Percentiles rank a stretch among this genome's conserved stretches.
These are phyloP conservation scores for Cercospora beticola DNA, from an alignment of 2,329 filamentous ascomycete species.

Conservation along the genomic window DNA sequence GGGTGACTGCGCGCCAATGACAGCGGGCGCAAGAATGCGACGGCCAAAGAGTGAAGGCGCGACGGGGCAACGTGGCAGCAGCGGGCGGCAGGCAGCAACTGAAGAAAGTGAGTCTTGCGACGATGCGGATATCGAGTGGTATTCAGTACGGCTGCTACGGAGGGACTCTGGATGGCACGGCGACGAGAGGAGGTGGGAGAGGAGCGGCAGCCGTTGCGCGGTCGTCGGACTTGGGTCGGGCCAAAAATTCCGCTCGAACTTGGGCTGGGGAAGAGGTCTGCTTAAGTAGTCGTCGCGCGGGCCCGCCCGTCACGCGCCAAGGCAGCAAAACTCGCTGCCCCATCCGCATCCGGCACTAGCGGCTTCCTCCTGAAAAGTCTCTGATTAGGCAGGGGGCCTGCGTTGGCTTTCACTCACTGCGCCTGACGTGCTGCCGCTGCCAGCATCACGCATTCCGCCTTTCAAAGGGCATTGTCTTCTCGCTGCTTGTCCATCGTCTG, in stretches of 20 bases:
- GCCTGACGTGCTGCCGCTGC: neutral
- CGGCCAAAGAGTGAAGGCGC: slow-evolving; percentile 13
- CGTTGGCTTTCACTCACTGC: neutral
- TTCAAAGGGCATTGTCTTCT: neutral
- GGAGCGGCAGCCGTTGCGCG: neutral
- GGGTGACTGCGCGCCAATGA: slow-evolving; percentile 2
- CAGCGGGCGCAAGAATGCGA: slow-evolving; percentile 9
- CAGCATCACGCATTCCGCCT: neutral
- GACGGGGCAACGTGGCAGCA: slow-evolving; percentile 8
- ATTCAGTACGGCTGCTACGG: slow-evolving; percentile 18
- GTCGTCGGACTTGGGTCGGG: slow-evolving; percentile 9
- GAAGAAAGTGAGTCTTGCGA: slow-evolving; percentile 13
- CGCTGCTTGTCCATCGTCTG: neutral
- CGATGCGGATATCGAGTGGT: neutral
- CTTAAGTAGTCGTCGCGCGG: slow-evolving; percentile 6
- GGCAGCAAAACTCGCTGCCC: neutral
- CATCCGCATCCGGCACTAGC: neutral
- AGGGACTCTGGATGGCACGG: slow-evolving; percentile 5
- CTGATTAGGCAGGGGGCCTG: neutral
- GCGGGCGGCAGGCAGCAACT: slow-evolving; percentile 2
- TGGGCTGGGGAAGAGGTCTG: neutral
- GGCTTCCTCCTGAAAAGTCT: slow-evolving; percentile 2
- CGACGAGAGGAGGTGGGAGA: slow-evolving; percentile 7
- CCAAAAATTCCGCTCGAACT: neutral
- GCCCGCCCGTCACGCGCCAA: neutral